Evolutionary conservation across 2,329 filamentous ascomycete species (phyloP).

Genomic region (Botryotinia narcissicola): DNA sequence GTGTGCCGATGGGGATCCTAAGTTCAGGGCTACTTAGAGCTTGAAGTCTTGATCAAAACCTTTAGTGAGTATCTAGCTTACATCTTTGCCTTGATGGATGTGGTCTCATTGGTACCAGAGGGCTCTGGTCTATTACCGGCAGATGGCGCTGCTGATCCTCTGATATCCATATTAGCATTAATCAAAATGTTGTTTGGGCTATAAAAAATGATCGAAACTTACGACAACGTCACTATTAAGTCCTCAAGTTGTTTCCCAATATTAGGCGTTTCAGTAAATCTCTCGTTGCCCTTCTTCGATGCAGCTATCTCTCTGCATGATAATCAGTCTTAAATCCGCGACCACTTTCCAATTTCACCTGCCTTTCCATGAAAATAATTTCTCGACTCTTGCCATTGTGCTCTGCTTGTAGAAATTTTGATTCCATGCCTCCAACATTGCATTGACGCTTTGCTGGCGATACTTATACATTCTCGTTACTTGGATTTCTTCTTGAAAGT

Average conservation of each 20-base stretch:
- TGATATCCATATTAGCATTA: neutral
- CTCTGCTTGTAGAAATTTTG: neutral
- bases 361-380: neutral
- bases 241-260: neutral
- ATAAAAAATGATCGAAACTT: neutral
- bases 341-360: neutral
- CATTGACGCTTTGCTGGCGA: slow-evolving; percentile 17
- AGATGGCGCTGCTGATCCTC: neutral
- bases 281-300: neutral
- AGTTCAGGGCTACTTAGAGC: neutral
- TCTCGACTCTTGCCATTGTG: neutral
- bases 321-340: neutral
- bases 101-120: neutral
- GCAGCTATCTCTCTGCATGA: neutral
- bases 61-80: neutral
- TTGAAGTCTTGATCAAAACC: neutral
- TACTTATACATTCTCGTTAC: neutral
- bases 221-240: neutral
- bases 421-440: neutral
- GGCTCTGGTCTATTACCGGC: neutral
- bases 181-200: neutral
- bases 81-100: neutral
- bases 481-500: neutral
- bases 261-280: neutral
- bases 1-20: neutral